phyloP scores from a whole-genome alignment of 352 stramenopile genomes.

The Phytophthora palmivora region DNA sequence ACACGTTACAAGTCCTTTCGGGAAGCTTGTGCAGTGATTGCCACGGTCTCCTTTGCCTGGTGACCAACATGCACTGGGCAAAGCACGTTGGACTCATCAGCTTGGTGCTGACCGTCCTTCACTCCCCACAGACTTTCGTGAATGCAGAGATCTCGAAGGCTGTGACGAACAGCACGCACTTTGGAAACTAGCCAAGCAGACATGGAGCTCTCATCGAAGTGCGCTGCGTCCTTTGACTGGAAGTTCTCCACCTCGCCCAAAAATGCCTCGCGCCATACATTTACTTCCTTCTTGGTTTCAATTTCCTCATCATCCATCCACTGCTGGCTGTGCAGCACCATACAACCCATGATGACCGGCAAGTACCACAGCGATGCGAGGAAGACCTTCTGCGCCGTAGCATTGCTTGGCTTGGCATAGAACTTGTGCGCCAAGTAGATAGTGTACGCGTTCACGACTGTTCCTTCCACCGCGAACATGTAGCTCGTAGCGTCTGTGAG shows the following conservation, averaged over 20 bases:
- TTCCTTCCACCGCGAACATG: constrained; percentile 99
- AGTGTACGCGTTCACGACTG: constrained; percentile 96
- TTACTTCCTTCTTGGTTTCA: constrained; percentile 61
- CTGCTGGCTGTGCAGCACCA: constrained; percentile 97
- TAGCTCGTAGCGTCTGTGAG: constrained; percentile 95
- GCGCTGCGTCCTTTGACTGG: constrained; percentile 47
- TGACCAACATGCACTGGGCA: constrained; percentile 82
- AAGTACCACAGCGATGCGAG: constrained; percentile 98
- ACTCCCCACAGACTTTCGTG: constrained; percentile 87
- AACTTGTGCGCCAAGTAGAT: constrained; percentile 96
- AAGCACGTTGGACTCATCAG: constrained; percentile 76
- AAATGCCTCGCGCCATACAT: constrained; percentile 76
- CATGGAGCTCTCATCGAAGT: constrained; percentile 58
- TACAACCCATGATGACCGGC: constrained; percentile 96
- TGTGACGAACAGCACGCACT: constrained; percentile 70
- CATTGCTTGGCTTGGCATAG: constrained; percentile 94
- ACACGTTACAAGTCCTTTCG: constrained; percentile 43
- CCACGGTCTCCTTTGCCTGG: constrained; percentile 71
- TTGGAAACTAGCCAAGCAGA: constrained; percentile 69
- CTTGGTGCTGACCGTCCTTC: constrained; percentile 76
- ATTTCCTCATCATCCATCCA: constrained; percentile 83
- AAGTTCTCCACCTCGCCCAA: constrained; percentile 76
- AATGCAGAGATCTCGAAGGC: constrained; percentile 82
- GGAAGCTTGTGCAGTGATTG: constrained; percentile 60
- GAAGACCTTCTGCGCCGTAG: constrained; percentile 97